phyloP scores from a whole-genome alignment of 345 rosid genomes.

The Syzygium oleosum region DNA sequence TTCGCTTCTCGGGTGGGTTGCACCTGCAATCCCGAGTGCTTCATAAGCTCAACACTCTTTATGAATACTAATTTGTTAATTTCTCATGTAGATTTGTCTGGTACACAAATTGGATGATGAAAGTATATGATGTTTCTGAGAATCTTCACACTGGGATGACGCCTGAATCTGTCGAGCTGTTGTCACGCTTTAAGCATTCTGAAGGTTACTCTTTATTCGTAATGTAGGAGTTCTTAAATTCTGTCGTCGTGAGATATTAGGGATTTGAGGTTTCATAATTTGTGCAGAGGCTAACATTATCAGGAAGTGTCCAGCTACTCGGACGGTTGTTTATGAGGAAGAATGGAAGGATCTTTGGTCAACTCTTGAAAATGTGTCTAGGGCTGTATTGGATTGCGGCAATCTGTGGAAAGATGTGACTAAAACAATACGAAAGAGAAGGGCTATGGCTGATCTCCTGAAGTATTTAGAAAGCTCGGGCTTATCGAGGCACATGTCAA shows the following conservation, averaged over 20 bases:
- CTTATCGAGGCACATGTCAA: conserved; percentile 68
- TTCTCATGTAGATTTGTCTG: conserved; percentile 43
- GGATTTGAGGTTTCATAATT: background rate
- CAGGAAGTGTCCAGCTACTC: conserved; percentile 8
- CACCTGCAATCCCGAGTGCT: background rate
- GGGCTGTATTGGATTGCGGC: conserved; percentile 36
- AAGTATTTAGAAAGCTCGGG: conserved; percentile 68
- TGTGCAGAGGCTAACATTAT: conserved; percentile 24
- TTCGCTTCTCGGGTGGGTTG: background rate
- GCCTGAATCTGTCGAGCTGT: conserved; percentile 1
- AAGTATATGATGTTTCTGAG: conserved; percentile 21
- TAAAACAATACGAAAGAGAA: conserved; percentile 51
- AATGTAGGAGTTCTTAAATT: background rate
- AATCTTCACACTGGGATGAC: conserved; percentile 20
- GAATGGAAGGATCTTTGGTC: conserved; percentile 46
- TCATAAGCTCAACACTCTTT: background rate
- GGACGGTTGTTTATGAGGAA: conserved; percentile 23
- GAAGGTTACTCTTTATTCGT: conserved; percentile 28
- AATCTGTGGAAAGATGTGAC: conserved; percentile 57
- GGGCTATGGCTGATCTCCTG: conserved; percentile 64
- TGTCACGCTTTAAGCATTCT: conserved; percentile 12
- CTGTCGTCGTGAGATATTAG: background rate
- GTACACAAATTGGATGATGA: conserved; percentile 47
- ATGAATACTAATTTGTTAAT: background rate
- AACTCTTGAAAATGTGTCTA: conserved; percentile 43